Conservation (phyloP, 495 filamentous ascomycete genomes). For the Trichoderma orchidacearum region DNA sequence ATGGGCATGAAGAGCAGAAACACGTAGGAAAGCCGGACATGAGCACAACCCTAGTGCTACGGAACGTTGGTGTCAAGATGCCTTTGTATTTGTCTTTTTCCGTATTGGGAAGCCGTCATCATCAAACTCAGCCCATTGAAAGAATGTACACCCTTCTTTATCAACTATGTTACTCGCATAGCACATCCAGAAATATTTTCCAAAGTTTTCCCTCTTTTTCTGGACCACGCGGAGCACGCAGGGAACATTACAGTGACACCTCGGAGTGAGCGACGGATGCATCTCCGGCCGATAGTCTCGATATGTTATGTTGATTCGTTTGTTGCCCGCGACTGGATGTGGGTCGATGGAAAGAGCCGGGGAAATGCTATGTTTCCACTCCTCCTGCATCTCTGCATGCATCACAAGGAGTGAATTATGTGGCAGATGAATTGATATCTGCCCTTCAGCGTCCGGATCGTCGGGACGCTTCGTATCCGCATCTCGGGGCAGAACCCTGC, state of each 20-base stretch:
- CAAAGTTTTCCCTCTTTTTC: conserved; percentile 56
- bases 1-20: no score
- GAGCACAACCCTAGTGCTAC: no score
- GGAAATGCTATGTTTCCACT: conserved; percentile 67
- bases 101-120: conserved; percentile 71
- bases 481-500: conserved; percentile 51
- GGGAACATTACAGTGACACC: conserved; percentile 52
- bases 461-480: conserved; percentile 8
- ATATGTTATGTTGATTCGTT: conserved; percentile 88
- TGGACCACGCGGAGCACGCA: conserved; percentile 68
- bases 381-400: conserved; percentile 84
- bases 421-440: conserved; percentile 81
- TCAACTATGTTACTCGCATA: conserved; percentile 63
- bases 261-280: conserved; percentile 55
- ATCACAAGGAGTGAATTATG: conserved; percentile 90
- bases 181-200: conserved; percentile 92
- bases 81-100: conserved; percentile 17
- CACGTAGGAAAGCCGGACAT: no score
- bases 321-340: conserved; percentile 67
- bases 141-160: conserved; percentile 65
- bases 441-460: conserved; percentile 52
- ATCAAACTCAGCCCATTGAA: conserved; percentile 83
- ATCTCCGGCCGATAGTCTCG: conserved; percentile 67
- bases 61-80: background rate
- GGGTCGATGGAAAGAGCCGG: conserved; percentile 62